Evolutionary conservation across 1,284 basidiomycete species (phyloP).

Genomic region (Cystobasidiaceae sp.): DNA sequence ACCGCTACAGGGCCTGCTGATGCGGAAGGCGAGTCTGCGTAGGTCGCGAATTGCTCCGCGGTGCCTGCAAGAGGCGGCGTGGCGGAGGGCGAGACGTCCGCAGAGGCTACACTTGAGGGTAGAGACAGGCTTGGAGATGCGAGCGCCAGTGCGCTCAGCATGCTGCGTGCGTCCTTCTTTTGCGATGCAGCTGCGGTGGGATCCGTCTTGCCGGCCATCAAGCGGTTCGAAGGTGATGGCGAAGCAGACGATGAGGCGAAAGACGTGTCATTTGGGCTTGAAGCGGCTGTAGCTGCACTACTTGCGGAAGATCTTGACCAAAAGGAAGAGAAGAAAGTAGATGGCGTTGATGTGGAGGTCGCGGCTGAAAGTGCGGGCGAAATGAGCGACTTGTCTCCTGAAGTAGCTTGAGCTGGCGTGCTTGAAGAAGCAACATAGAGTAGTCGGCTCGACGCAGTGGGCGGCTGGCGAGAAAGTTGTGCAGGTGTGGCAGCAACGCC

Average conservation of each 20-base stretch:
- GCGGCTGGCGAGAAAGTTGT: not conserved
- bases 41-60: too few relatives aligned
- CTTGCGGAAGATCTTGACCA: constrained; percentile 4
- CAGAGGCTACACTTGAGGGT: not conserved
- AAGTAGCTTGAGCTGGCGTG: not conserved
- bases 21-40: not conserved
- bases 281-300: not conserved
- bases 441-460: not conserved
- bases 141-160: constrained; percentile 21
- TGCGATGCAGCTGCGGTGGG: not conserved
- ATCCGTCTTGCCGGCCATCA: constrained; percentile 2
- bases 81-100: not conserved
- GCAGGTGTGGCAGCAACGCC: not conserved
- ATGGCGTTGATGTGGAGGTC: not conserved
- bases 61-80: not conserved
- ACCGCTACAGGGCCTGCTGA: not conserved
- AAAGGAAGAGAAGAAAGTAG: constrained; percentile 23
- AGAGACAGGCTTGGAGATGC: constrained; percentile 4
- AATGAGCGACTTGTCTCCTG: not conserved
- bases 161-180: constrained; percentile 6
- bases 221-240: not conserved
- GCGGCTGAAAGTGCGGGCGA: not conserved
- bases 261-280: too few relatives aligned
- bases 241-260: not conserved
- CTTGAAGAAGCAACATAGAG: not conserved